Base-by-base conservation (phyloP, 768 basidiomycete genomes). In the Asterophora lycoperdoides region DNA sequence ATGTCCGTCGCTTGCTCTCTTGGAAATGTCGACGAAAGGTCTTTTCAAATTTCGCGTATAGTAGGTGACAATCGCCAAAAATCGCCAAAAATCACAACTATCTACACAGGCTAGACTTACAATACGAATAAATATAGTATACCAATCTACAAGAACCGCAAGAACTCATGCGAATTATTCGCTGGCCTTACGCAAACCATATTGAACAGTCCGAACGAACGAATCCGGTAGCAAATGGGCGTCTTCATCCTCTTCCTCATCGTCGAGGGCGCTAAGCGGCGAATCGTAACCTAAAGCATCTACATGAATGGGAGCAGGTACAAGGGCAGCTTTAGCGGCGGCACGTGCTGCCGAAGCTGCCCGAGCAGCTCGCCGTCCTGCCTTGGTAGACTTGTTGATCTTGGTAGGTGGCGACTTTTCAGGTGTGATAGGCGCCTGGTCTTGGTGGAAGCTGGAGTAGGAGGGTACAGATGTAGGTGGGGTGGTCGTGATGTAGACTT, bases 151-250 rank as follows among this genome's bases (percentile, higher is more conserved):
- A 51, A 26, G 11, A 28, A 32, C 10, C 19, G 1, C 13, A 13
- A 33, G n/a, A 18, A 18, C 46, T 28, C 15, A 35, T 8, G 36
- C 32, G 11, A 18, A 13, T 49, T 28, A 56, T 44, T 41, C 48
- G 18, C 29, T 51, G 10, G 48, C 35, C 20, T 47, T 54, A 18
- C 51, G 61, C 26, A 56, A 43, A 7, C 55, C 61, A 52, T 56
- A 53, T 37, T 59, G 58, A 18, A 55, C 38, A n/a, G 53, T 53
- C 36, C 57, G 58, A 37, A 60, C 41, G 20, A 60, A 57, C 11
- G 54, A 49, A 29, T 49, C 32, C 9, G 58, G 56, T 28, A 61
- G 35, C 9, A 49, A 41, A 32, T 56, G 48, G 15, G 43, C 46
- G 20, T 45, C 44, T 30, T 32, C 42, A 32, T 51, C 56, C 32